Evolutionary conservation across 345 rosid genomes (phyloP), one percentile per base, ranked within the genome.

Genomic region (Cardiospermum halicacabum): DNA sequence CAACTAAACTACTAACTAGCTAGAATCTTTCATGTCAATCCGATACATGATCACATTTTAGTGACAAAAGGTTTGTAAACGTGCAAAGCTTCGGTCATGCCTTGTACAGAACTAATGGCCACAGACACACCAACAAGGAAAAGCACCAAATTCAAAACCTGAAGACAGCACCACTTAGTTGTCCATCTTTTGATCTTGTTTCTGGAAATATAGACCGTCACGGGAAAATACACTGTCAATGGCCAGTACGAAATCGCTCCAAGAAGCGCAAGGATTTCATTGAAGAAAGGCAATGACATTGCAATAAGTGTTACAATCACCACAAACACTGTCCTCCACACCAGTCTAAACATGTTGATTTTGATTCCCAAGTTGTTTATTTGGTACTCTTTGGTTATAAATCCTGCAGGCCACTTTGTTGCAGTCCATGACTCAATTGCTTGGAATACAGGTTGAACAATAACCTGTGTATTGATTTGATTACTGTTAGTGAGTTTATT

Each of bases 281-380:
- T 68, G 61, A 71, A 76, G 66, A 76, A 71, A 2, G 70, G 79
- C 5, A 75, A 11, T n/a, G 56, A 60, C 76, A 64, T 68, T 39
- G 73, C 72, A 45, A 71, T 15, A 13, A 68, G 25, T 3, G 73
- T 71, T 24, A 56, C 56, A 34, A 34, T 34, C 37, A 32, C 39
- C 39, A 34, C 8, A 4, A 34, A 34, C 1, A 34, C 10, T 0
- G 39, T 34, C 39, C 39, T 4, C 39, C 39, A 34, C 6, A 34
- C 10, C 10, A 34, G 39, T 11, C 39, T 34, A 11, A 34, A 34
- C 9, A 34, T 5, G 39, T 34, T 34, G 39, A 34, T 7, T 7
- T 11, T 34, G 10, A 34, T 34, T 34, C 9, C 10, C 9, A 34
- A 34, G 6, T 34, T 34, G 39, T 34, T 34, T 34, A 34, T 7